Evolutionary conservation across 306 rosid genomes (phyloP), one percentile per base, ranked within the genome.

Genomic region (Inga leiocalycina): DNA sequence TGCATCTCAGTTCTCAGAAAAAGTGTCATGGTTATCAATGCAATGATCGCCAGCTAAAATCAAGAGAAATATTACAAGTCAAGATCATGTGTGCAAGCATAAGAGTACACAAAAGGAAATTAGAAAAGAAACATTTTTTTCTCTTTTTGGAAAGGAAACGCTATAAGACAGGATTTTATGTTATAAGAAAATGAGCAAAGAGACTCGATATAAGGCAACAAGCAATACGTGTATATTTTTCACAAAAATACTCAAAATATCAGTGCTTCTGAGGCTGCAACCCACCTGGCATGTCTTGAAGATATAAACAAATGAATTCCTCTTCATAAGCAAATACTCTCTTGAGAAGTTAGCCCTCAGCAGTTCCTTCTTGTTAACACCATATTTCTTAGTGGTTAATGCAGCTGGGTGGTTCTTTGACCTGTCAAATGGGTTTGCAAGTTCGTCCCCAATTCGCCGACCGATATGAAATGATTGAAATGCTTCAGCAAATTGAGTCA

Each of bases 1-100:
- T 88, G 92, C 98, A 93, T 95, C 87, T 90, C 77, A 11, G 98
- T 95, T 72, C 95, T 83, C 49, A 91, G 46, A 85, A 95, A 93
- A 8, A 92, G 66, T 48, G 96, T 93, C 89, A 88, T 86, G 4
- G 87, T 24, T 32, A 93, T 24, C 48, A 88, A 16, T 52, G 92
- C 91, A 85, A 87, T 52, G 19, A 73, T 30, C 4, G 85, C 32
- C 39, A 91, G 80, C 98, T 94, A 77, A 19, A 81, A 85, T 5
- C 44, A 72, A 56, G 62, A 43, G 16, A n/a, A 62, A 77, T 45
- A 34, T 71, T 61, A 78, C 20, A 48, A 43, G 46, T 19, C 54
- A 45, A 71, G 65, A 64, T 41, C 24, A 78, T 46, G 68, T 35
- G 61, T 11, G 34, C n/a, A 68, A 56, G 66, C 19, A 37, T 15